phyloP scores from a whole-genome alignment of 108 stramenopile species.

The Pseudonitzschia pungens region DNA sequence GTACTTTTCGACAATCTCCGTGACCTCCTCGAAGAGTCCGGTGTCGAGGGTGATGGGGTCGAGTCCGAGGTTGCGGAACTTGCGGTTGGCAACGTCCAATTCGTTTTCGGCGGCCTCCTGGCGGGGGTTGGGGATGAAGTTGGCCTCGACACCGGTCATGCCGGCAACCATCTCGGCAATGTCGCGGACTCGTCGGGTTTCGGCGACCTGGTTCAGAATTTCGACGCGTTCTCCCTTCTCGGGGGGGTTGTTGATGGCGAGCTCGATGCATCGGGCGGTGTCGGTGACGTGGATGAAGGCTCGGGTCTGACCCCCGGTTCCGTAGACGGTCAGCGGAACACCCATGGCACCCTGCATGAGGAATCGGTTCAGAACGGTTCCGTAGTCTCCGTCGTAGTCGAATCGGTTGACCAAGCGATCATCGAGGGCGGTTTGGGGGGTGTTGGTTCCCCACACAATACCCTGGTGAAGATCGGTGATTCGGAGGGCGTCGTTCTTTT shows the following conservation, averaged over 20 bases:
- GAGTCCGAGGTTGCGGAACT: constrained; percentile 94
- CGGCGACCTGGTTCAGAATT: constrained; percentile 98
- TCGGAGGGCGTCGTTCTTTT: constrained; percentile 95
- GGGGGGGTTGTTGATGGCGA: constrained; percentile 97
- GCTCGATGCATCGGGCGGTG: constrained; percentile 94
- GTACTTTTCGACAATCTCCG: constrained; percentile 93
- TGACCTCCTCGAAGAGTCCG: constrained; percentile 92
- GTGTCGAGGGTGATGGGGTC: constrained; percentile 91
- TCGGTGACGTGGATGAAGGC: constrained; percentile 98
- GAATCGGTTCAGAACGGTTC: constrained; percentile 97
- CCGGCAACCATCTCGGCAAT: constrained; percentile 90
- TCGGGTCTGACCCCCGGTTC: constrained; percentile 97
- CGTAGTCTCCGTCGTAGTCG: constrained; percentile 99
- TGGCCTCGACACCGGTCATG: constrained; percentile 90
- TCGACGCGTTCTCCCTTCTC: constrained; percentile 86
- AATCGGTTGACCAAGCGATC: constrained; percentile 96
- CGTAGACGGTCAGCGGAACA: constrained; percentile 97
- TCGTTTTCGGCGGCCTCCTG: constrained; percentile 98
- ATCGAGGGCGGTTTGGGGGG: constrained; percentile 92
- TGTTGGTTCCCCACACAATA: constrained; percentile 99
- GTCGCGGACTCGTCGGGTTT: constrained; percentile 95
- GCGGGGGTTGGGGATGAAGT: constrained; percentile 94
- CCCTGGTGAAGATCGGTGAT: constrained; percentile 98
- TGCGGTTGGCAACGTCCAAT: constrained; percentile 93
- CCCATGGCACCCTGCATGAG: constrained; percentile 98